Conservation (phyloP, 2,329 filamentous ascomycete species). For the Eurotiales sp. region DNA sequence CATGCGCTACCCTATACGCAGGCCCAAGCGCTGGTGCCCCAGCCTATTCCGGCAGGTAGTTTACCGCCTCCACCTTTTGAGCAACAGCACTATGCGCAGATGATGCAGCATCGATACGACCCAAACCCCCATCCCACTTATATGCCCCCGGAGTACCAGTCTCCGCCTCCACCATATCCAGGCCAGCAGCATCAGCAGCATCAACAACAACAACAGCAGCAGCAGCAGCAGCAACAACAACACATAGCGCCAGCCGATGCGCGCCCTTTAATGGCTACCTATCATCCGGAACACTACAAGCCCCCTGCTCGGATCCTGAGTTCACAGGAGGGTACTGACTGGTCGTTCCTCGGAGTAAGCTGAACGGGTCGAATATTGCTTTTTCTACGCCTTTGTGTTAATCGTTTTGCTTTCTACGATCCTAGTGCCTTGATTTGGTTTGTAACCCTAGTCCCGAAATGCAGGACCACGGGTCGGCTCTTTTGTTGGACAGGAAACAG, state of each 20-base stretch:
- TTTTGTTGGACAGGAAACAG: neutral
- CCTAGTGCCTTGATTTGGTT: conserved; percentile 6
- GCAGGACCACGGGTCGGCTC: neutral
- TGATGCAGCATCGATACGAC: conserved; percentile 33
- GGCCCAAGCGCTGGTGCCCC: conserved; percentile 29
- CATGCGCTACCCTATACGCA: conserved; percentile 26
- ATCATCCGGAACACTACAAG: conserved; percentile 32
- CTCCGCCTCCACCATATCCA: conserved; percentile 20
- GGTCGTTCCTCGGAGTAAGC: conserved; percentile 32
- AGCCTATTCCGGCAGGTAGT: conserved; percentile 28
- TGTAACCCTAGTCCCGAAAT: neutral
- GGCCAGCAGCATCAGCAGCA: conserved; percentile 26
- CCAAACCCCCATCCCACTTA: conserved; percentile 28
- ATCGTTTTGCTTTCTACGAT: neutral
- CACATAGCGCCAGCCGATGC: conserved; percentile 18
- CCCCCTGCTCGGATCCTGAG: conserved; percentile 30
- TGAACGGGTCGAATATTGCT: conserved; percentile 2
- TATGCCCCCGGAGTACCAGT: conserved; percentile 29
- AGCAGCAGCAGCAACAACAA: conserved; percentile 25
- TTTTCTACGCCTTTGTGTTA: neutral
- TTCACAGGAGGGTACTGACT: conserved; percentile 39
- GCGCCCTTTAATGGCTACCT: conserved; percentile 31
- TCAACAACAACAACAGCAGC: too few relatives aligned
- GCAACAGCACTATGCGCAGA: conserved; percentile 29
- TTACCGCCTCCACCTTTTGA: conserved; percentile 14